These are phyloP conservation scores for Wickerhamiella cacticola DNA, from an alignment of 805 yeast genomes.

Conservation along the genomic window DNA sequence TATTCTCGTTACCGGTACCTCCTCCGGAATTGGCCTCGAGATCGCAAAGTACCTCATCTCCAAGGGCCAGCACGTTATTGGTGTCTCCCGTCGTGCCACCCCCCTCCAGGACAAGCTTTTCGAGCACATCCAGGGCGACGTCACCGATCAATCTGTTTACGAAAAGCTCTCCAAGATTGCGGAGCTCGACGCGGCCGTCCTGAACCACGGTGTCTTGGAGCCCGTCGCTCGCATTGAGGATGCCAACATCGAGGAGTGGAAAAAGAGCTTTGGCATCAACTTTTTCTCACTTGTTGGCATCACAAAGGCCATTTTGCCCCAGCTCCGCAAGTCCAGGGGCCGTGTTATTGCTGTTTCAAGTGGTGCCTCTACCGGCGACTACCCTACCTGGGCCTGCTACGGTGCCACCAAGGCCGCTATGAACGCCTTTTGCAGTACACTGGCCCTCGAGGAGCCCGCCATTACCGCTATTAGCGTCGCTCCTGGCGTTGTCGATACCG, in stretches of 20 bases:
- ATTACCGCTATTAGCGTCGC: slow-evolving; percentile 63
- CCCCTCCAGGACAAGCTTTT: slow-evolving; percentile 34
- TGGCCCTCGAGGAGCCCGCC: slow-evolving; percentile 55
- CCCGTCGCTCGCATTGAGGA: slow-evolving; percentile 50
- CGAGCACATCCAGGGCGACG: slow-evolving; percentile 40
- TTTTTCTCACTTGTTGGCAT: slow-evolving; percentile 61
- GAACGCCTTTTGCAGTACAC: slow-evolving; percentile 56
- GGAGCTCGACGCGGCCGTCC: slow-evolving; percentile 37
- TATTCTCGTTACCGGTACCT: slow-evolving; percentile 24
- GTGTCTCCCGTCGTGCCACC: slow-evolving; percentile 56
- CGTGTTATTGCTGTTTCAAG: slow-evolving; percentile 71
- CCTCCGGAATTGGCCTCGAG: slow-evolving; percentile 65
- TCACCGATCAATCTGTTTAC: slow-evolving; percentile 32
- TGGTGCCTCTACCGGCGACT: slow-evolving; percentile 63
- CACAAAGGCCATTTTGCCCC: slow-evolving; percentile 37
- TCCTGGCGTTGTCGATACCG: slow-evolving; percentile 90
- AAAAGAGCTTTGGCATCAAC: slow-evolving; percentile 56
- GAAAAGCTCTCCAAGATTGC: slow-evolving; percentile 25
- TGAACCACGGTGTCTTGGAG: slow-evolving; percentile 67
- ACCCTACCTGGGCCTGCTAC: slow-evolving; percentile 79
- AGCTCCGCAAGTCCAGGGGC: slow-evolving; percentile 46
- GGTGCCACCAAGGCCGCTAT: slow-evolving; percentile 88
- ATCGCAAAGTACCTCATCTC: slow-evolving; percentile 44
- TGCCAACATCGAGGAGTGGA: slow-evolving; percentile 51
- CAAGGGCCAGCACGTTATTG: slow-evolving; percentile 40